These are phyloP conservation scores for Entomortierella lignicola DNA, from an alignment of 192 early-diverging fungal species.

Conservation along the genomic window DNA sequence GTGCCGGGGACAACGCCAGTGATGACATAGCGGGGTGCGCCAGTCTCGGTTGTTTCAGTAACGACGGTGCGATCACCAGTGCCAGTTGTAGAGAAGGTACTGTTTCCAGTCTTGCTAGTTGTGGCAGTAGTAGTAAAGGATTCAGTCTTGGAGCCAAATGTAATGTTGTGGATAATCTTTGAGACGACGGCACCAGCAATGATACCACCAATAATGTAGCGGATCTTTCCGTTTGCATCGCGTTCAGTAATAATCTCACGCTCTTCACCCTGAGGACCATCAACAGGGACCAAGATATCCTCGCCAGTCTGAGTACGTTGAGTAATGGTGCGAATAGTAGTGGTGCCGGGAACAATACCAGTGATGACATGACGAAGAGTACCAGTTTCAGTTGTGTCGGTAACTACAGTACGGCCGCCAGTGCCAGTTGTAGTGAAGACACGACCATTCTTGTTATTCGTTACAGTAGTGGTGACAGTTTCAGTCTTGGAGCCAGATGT, in stretches of 20 bases:
- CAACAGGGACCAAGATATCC: slow-evolving; percentile 45
- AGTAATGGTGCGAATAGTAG: slow-evolving; percentile 51
- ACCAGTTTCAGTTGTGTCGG: slow-evolving; percentile 42
- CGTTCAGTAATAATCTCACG: slow-evolving; percentile 45
- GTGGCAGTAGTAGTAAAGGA: slow-evolving; percentile 40
- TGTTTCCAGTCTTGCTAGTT: slow-evolving; percentile 25
- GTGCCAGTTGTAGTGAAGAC: slow-evolving; percentile 51
- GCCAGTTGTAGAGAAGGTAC: slow-evolving; percentile 42
- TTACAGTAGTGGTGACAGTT: slow-evolving; percentile 36
- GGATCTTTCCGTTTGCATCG: slow-evolving; percentile 43
- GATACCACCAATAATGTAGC: slow-evolving; percentile 45
- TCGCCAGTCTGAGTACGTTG: slow-evolving; percentile 46
- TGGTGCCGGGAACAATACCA: slow-evolving; percentile 42
- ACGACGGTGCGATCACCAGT: slow-evolving; percentile 43
- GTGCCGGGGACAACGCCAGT: slow-evolving; percentile 43
- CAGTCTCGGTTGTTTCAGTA: slow-evolving; percentile 33
- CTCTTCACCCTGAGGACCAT: slow-evolving; percentile 52
- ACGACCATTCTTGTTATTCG: slow-evolving; percentile 34
- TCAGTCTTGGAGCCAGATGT: slow-evolving; percentile 8
- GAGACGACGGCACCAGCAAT: slow-evolving; percentile 36
- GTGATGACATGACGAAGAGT: slow-evolving; percentile 44
- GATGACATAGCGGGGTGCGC: slow-evolving; percentile 37
- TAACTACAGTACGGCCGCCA: slow-evolving; percentile 43
- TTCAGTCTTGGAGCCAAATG: slow-evolving; percentile 21
- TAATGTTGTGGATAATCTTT: slow-evolving; percentile 19